These are phyloP conservation scores for Brassica rapa DNA, from an alignment of 345 rosid species.

Conservation along the genomic window DNA sequence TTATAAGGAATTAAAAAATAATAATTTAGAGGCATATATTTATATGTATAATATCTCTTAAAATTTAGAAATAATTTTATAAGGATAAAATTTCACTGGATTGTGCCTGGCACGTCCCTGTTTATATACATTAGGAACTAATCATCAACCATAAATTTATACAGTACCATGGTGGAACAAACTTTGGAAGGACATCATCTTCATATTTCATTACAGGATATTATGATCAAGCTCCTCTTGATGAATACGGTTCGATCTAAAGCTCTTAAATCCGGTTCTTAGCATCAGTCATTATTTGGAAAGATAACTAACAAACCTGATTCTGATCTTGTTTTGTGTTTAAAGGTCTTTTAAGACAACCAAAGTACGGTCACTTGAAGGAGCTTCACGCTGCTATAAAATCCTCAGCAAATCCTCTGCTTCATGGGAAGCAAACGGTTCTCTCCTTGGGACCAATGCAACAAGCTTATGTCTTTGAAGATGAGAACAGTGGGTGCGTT, in stretches of 20 bases:
- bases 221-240: conserved; percentile 89
- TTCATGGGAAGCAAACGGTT: conserved; percentile 52
- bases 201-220: conserved; percentile 68
- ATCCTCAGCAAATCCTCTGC: conserved; percentile 50
- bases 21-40: not conserved
- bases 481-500: conserved; percentile 56
- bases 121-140: not conserved
- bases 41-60: no score
- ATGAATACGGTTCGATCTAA: conserved; percentile 70
- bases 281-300: not conserved
- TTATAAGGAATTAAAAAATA: no score
- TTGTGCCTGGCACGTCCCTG: not conserved
- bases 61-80: no score
- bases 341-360: conserved; percentile 75
- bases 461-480: conserved; percentile 75
- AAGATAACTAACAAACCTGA: not conserved
- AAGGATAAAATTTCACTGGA: not conserved
- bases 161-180: conserved; percentile 96
- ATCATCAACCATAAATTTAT: not conserved
- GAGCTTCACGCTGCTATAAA: conserved; percentile 70
- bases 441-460: conserved; percentile 64
- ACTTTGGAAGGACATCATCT: conserved; percentile 77
- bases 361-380: conserved; percentile 85
- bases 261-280: not conserved
- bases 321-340: conserved; percentile 1